phyloP scores from a whole-genome alignment of 805 yeast genomes.

The Candida golubevii region DNA sequence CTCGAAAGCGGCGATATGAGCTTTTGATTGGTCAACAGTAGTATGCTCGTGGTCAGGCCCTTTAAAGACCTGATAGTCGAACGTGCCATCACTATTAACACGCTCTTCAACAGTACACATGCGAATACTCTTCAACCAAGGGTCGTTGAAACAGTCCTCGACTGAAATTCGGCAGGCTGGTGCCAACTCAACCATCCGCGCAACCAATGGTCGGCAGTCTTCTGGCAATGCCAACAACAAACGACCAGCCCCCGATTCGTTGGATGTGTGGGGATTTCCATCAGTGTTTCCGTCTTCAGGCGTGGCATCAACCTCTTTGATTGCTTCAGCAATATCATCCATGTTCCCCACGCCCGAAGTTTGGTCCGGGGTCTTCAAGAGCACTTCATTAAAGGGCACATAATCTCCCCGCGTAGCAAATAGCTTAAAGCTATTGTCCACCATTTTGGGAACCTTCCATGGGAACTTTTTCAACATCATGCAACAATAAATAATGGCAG shows the following conservation, averaged over 20 bases:
- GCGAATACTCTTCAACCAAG: slow-evolving; percentile 59
- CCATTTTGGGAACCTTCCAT: slow-evolving; percentile 85
- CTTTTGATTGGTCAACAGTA: slow-evolving; percentile 86
- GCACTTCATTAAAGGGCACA: slow-evolving; percentile 55
- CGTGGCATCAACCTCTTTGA: slow-evolving; percentile 14
- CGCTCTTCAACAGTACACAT: slow-evolving; percentile 63
- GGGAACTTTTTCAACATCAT: slow-evolving; percentile 91
- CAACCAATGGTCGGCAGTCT: slow-evolving; percentile 61
- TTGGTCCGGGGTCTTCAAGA: slow-evolving; percentile 48
- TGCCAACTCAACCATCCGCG: slow-evolving; percentile 76
- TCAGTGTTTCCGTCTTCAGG: slow-evolving; percentile 15
- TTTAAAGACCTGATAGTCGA: slow-evolving; percentile 34
- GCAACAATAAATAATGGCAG: slow-evolving; percentile 86
- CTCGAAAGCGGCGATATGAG: slow-evolving; percentile 91
- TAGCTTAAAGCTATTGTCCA: slow-evolving; percentile 78
- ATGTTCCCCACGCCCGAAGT: slow-evolving; percentile 16
- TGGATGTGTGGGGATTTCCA: slow-evolving; percentile 55
- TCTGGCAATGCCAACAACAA: slow-evolving; percentile 66
- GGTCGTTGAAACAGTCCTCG: slow-evolving; percentile 71
- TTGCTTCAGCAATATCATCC: slow-evolving; percentile 19
- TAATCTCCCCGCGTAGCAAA: slow-evolving; percentile 72
- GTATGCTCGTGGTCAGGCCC: slow-evolving; percentile 76
- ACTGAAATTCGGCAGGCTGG: slow-evolving; percentile 83
- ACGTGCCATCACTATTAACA: slow-evolving; percentile 33
- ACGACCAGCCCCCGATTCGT: slow-evolving; percentile 67